Evolutionary conservation across 208 protist genomes (phyloP), one percentile per base, ranked within the genome.

Genomic region (Leishmania tropica): DNA sequence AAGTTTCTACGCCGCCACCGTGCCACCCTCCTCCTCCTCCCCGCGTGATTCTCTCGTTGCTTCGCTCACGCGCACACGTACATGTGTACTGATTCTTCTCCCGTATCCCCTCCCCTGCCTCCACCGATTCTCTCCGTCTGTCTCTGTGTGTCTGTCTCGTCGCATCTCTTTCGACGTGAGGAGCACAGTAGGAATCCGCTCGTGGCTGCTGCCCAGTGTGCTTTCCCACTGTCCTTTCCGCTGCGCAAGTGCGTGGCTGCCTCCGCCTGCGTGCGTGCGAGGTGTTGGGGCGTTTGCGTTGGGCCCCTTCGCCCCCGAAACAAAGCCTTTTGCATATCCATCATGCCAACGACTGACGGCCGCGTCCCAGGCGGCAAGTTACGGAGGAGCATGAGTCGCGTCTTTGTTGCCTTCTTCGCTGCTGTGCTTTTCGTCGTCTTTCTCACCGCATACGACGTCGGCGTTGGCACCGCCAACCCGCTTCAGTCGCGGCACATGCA

Each of bases 391-490:
- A 54, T 78, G 75, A 48, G 68, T 54, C 75, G 37, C 1, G 11
- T 62, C 10, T 70, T 73, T 1, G 8, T 83, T 4, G 67, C 35
- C 70, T 24, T 83, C 31, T 79, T 81, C 68, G 5, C 75, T 47
- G 21, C 15, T 10, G 53, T 84, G 21, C 45, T 87, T 15, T 24
- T 71, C 1, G 56, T 79, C 15, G 47, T 84, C 54, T 78, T 87
- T 35, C 24, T 84, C 13, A 81, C 62, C 24, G 78, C 78, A 17
- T 85, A 82, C 74, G 53, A 31, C 10, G 78, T 85, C 3, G 82
- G 82, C 64, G 60, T 21, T 40, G 56, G 73, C 51, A 75, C 73
- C 2, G 64, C 78, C 51, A 85, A 85, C 64, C 82, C 73, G 15
- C 82, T 65, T 17, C 71, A 65, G 60, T 19, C 62, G 0, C 58